Evolutionary conservation across 1,139 yeast species (phyloP).

Genomic region (Taiozyma sp.): DNA sequence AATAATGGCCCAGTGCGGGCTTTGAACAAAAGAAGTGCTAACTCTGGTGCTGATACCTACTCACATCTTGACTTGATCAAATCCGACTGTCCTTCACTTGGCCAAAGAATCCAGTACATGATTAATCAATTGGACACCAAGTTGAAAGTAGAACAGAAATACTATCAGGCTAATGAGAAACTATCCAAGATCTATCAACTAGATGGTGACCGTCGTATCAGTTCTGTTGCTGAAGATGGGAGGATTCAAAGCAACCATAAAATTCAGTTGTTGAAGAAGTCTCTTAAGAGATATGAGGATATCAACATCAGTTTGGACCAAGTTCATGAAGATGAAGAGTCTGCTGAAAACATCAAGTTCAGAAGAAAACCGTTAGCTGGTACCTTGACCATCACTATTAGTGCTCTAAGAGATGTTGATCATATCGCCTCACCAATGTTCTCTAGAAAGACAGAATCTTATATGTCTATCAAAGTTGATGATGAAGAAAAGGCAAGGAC

Average conservation of each 20-base stretch:
- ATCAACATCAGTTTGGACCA: slow-evolving; percentile 59
- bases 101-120: slow-evolving; percentile 95
- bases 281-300: slow-evolving; percentile 83
- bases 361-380: slow-evolving; percentile 85
- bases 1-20: neutral
- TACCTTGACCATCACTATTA: slow-evolving; percentile 58
- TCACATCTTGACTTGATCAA: slow-evolving; percentile 78
- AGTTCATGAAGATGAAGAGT: slow-evolving; percentile 52
- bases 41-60: slow-evolving; percentile 14
- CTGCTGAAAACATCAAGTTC: slow-evolving; percentile 59
- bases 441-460: slow-evolving; percentile 74
- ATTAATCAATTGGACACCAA: slow-evolving; percentile 90
- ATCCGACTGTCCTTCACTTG: slow-evolving; percentile 90
- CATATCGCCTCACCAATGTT: slow-evolving; percentile 82
- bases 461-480: slow-evolving; percentile 75
- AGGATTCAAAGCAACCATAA: slow-evolving; percentile 79
- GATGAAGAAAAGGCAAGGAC: slow-evolving; percentile 80
- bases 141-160: slow-evolving; percentile 88
- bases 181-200: slow-evolving; percentile 77
- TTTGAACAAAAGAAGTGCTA: slow-evolving; percentile 1
- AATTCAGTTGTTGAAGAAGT: slow-evolving; percentile 74
- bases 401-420: slow-evolving; percentile 83
- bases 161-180: slow-evolving; percentile 87
- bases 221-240: slow-evolving; percentile 87
- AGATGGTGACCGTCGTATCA: slow-evolving; percentile 86